Evolutionary conservation across 257 asterid genomes (phyloP), one percentile per base, ranked within the genome.

Genomic region (Solanum sparsipilum): DNA sequence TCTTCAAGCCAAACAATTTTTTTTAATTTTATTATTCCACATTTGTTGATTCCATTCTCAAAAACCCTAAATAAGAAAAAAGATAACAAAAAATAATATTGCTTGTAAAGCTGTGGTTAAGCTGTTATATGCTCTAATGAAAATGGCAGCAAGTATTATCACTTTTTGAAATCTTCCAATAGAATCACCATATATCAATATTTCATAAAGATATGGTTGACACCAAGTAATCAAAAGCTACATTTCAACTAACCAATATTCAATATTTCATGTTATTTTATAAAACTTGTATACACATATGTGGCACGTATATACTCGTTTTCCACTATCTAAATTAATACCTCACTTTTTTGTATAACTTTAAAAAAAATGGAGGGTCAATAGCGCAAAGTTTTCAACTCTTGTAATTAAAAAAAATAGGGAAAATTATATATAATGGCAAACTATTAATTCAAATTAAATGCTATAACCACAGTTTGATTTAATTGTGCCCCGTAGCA

Each of bases 21-120:
- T 63, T 71, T 9, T 1, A 44, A 74, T 81, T 21, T 79, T 34
- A 87, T 18, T 41, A 38, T 78, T 85, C 65, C 13, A 9, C 15
- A 60, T 65, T n/a, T 36, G 72, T 63, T 63, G 52, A 72, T 58
- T 67, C 63, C n/a, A 46, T 44, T 67, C 4, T 65, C 38, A 13
- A 76, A 65, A 84, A 16, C 41, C 82, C 13, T n/a, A 48, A 34
- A 52, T 16, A n/a, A 84, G 48, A 20, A 29, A 39, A 73, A 41
- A 34, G 12, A 29, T 68, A 27, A 3, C 7, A n/a, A 56, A 79
- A 67, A 48, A 7, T 70, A 71, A 76, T 38, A 65, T 36, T 56
- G 63, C 63, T 87, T 82, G 32, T 73, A 71, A 86, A 88, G 90
- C 88, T 83, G 87, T 79, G 27, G 90, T 88, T 92, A 78, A 86